Evolutionary conservation across 2,329 filamentous ascomycete genomes (phyloP), one percentile per base, ranked within the genome.

Genomic region (Colletotrichum sp.): DNA sequence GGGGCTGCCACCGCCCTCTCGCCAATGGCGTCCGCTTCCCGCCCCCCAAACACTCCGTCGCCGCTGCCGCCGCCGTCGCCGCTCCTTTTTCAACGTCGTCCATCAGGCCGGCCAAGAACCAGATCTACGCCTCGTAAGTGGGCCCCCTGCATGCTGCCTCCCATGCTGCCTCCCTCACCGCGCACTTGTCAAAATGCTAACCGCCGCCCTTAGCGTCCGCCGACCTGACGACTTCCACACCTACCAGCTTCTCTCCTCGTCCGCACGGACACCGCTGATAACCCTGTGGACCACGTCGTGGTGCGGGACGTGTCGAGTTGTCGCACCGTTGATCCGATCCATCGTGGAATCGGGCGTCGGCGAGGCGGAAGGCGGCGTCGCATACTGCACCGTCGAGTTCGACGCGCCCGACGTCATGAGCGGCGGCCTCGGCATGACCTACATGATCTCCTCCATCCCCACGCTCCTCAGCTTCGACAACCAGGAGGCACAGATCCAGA

Each of bases 281-380:
- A 92, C 90, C 2, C 84, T 92, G 55, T 93, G 91, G 91, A 91
- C 90, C 0, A 87, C 91, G 1, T 89, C 89, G 9, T 92, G 88
- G 84, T 92, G 91, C 81, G 83, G 87, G 6, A 89, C 90, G 18
- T 92, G 91, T 82, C 86, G 85, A 62, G 81, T 83, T 36, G 85
- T 92, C 28, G 83, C 84, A 6, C 91, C 91, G 6, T 81, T 91
- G 13, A 68, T 92, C 8, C 81, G 81, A 15, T 84, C 86, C 13
- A 85, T 92, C 36, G 81, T 93, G 62, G 85, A 87, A 79, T 84
- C 85, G 5, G 89, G 89, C 66, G 85, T 89, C 4, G 90, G 90
- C 72, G 89, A 92, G 82, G 84, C 83, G 1, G 88, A 91, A 80
- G 90, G 90, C 78, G 90, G 90, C 30, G 88, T 93, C 8, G 85